Percentiles rank a stretch among this genome's conserved stretches.
Conservation (phyloP, 2,329 filamentous ascomycete genomes). For the Claviceps spartinae region DNA sequence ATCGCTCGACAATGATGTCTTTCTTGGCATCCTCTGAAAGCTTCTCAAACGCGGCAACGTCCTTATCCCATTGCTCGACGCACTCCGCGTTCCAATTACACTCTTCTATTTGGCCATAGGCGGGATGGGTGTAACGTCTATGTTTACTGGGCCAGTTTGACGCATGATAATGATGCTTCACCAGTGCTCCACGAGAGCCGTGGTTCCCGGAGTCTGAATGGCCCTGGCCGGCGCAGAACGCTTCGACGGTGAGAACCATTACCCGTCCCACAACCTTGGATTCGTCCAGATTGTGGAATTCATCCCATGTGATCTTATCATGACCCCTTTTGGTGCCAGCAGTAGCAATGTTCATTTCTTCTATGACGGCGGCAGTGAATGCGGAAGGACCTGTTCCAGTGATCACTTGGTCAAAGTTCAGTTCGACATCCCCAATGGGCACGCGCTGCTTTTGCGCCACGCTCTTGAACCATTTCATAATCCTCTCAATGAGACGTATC, state of each 20-base stretch:
- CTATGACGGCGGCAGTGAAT: constrained; percentile 51
- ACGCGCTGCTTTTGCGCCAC: constrained; percentile 46
- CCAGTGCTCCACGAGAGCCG: constrained; percentile 48
- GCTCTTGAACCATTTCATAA: constrained; percentile 50
- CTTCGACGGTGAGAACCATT: constrained; percentile 55
- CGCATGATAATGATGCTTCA: constrained; percentile 64
- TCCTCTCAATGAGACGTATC: constrained; percentile 53
- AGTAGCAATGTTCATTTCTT: constrained; percentile 40
- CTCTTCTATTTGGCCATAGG: constrained; percentile 55
- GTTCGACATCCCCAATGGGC: constrained; percentile 43
- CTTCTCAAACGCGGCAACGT: constrained; percentile 45
- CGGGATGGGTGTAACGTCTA: constrained; percentile 52
- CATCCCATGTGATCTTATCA: constrained; percentile 41
- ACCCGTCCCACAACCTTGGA: constrained; percentile 51
- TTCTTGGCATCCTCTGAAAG: constrained; percentile 47
- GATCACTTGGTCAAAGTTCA: constrained; percentile 61
- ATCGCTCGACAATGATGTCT: constrained; percentile 25
- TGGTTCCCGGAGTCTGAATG: constrained; percentile 63
- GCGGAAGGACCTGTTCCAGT: constrained; percentile 59
- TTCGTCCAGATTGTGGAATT: constrained; percentile 52
- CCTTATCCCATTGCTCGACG: constrained; percentile 50
- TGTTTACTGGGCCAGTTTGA: constrained; percentile 57
- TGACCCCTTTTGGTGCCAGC: constrained; percentile 12
- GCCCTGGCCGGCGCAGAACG: constrained; percentile 59
- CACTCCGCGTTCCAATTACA: constrained; percentile 58